phyloP scores from a whole-genome alignment of 495 filamentous ascomycete genomes.

The Clavariopsis aquatica region DNA sequence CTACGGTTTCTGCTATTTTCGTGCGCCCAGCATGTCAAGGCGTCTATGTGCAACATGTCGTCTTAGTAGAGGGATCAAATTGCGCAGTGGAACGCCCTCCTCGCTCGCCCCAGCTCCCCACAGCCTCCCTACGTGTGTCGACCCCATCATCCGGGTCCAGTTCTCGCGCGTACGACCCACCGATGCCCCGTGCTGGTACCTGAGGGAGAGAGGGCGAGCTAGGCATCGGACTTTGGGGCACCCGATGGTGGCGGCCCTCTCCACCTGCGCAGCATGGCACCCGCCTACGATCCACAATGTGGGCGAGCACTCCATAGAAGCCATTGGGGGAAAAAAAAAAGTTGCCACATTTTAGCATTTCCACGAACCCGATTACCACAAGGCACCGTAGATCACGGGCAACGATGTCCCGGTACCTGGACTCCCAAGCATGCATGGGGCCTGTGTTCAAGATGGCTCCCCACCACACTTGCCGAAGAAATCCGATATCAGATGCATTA shows the following conservation, averaged over 20 bases:
- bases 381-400: background rate
- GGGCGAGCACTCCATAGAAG: too few relatives aligned
- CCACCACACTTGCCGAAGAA: background rate
- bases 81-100: background rate
- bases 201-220: too few relatives aligned
- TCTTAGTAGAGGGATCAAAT: background rate
- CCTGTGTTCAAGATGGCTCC: conserved; percentile 3
- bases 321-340: too few relatives aligned
- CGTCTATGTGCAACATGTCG: background rate
- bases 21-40: background rate
- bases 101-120: background rate
- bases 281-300: too few relatives aligned
- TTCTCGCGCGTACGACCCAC: too few relatives aligned
- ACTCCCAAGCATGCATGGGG: background rate
- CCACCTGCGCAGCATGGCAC: too few relatives aligned
- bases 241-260: too few relatives aligned
- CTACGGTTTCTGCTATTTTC: background rate
- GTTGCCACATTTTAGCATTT: background rate
- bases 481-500: background rate
- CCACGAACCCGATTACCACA: background rate
- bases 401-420: background rate
- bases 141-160: background rate
- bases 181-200: too few relatives aligned
- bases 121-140: background rate
- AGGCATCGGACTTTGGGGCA: too few relatives aligned